phyloP scores from a whole-genome alignment of 2,329 filamentous ascomycete species.

The Incumbomyces lentus region DNA sequence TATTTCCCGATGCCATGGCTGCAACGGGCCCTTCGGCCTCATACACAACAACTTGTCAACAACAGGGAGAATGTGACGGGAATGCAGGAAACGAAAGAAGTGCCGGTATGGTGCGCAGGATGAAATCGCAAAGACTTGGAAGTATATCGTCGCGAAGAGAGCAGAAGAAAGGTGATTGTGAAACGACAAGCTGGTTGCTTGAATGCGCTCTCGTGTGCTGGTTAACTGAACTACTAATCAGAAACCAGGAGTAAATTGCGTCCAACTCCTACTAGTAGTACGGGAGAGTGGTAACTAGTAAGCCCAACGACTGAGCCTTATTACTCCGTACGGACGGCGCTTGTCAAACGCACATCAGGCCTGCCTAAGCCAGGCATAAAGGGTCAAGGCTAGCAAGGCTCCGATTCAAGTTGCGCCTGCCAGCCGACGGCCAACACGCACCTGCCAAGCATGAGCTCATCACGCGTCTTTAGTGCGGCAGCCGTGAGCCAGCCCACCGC shows the following conservation, averaged over 20 bases:
- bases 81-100: conserved; percentile 5
- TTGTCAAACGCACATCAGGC: background rate
- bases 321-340: too few species aligned
- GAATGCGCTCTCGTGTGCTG: background rate
- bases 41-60: conserved; percentile 13
- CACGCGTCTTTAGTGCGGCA: too few species aligned
- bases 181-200: background rate
- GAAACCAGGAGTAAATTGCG: too few species aligned
- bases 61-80: background rate
- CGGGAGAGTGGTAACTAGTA: background rate
- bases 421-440: too few species aligned
- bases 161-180: conserved; percentile 1
- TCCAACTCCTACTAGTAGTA: too few species aligned
- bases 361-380: background rate
- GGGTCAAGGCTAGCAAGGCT: background rate
- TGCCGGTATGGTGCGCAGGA: conserved; percentile 8
- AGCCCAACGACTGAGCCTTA: too few species aligned
- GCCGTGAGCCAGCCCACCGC: too few species aligned
- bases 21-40: conserved; percentile 24
- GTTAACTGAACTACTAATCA: too few species aligned
- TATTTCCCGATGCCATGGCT: conserved; percentile 48
- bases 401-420: too few species aligned
- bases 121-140: conserved; percentile 8
- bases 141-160: conserved; percentile 10
- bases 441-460: too few species aligned